These are phyloP conservation scores for Yamadazyma nakazawae DNA, from an alignment of 805 yeast genomes.

Conservation along the genomic window DNA sequence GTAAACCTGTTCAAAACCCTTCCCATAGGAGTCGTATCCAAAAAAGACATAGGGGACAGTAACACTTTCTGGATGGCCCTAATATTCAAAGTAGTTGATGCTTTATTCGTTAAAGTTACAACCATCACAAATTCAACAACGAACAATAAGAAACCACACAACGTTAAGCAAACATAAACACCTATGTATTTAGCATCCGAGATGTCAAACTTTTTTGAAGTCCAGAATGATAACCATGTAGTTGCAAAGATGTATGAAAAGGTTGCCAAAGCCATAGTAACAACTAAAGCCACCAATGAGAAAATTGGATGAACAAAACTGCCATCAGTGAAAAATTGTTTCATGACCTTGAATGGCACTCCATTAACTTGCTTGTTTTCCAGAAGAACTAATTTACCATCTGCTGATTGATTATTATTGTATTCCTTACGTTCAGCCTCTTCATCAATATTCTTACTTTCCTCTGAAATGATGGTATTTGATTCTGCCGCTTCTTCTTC, in stretches of 20 bases:
- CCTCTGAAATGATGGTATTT: not conserved
- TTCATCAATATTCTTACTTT: constrained; percentile 1
- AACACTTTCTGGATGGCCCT: constrained; percentile 56
- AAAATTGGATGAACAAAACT: constrained; percentile 41
- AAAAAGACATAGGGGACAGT: constrained; percentile 74
- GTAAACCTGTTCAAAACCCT: constrained; percentile 81
- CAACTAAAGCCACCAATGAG: constrained; percentile 7
- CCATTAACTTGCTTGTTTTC: constrained; percentile 61
- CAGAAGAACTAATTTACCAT: constrained; percentile 31
- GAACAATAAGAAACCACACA: constrained; percentile 46
- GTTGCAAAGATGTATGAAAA: constrained; percentile 51
- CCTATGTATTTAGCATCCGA: constrained; percentile 66
- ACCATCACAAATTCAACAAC: constrained; percentile 42
- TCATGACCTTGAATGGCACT: constrained; percentile 47
- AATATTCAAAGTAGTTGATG: constrained; percentile 56
- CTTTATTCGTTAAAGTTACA: constrained; percentile 47
- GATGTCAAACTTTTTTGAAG: constrained; percentile 49
- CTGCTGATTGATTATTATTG: constrained; percentile 21
- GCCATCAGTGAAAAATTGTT: constrained; percentile 50
- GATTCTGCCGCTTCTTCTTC: constrained; percentile 15
- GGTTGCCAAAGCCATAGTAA: constrained; percentile 21
- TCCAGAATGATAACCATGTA: constrained; percentile 84
- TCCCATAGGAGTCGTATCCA: constrained; percentile 86
- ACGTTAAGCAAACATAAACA: constrained; percentile 57
- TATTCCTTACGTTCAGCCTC: constrained; percentile 30